phyloP scores from a whole-genome alignment of 148 eudicot genomes.

The Suaeda aralocaspica region DNA sequence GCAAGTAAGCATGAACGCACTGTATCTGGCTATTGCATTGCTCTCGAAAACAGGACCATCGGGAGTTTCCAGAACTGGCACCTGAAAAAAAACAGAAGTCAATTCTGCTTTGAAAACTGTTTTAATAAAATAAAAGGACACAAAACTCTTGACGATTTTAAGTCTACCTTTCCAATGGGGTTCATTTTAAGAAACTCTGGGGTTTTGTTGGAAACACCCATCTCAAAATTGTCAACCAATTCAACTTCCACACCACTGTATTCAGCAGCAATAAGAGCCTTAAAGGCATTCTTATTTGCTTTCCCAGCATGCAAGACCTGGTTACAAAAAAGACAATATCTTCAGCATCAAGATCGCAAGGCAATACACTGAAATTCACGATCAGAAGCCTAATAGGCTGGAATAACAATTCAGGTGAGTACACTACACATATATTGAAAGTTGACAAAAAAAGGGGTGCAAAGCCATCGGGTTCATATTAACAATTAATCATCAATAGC shows the following conservation, averaged over 20 bases:
- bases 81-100: slow-evolving; percentile 29
- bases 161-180: slow-evolving; percentile 68
- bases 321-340: neutral
- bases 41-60: slow-evolving; percentile 59
- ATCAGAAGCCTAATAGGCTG: neutral
- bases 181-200: slow-evolving; percentile 70
- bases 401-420: neutral
- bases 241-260: slow-evolving; percentile 56
- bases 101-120: too few species aligned
- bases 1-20: slow-evolving; percentile 25
- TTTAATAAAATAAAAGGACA: neutral
- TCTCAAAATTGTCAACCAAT: slow-evolving; percentile 45
- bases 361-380: neutral
- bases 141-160: neutral
- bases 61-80: slow-evolving; percentile 67
- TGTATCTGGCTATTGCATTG: slow-evolving; percentile 72
- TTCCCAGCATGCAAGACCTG: slow-evolving; percentile 49
- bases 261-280: slow-evolving; percentile 70
- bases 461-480: too few species aligned
- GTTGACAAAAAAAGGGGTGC: neutral
- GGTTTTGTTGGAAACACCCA: slow-evolving; percentile 67
- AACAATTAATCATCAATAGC: too few species aligned
- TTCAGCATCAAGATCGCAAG: neutral
- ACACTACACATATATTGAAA: neutral
- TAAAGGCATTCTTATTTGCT: slow-evolving; percentile 58